Conservation (phyloP, 805 yeast genomes). For the Saturnispora galanensis region DNA sequence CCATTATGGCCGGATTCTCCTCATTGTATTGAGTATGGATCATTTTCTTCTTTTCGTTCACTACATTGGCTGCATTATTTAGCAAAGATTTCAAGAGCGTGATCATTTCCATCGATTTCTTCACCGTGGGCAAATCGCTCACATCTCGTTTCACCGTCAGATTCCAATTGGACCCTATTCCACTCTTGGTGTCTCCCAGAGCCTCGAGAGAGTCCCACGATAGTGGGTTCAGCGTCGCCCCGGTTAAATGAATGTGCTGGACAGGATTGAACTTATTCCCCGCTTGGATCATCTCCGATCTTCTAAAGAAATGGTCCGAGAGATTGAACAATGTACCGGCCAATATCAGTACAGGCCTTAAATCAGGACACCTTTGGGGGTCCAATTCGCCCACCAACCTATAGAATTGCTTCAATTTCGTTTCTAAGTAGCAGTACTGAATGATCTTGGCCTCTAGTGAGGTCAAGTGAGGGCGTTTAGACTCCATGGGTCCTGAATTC, state of each 20-base stretch:
- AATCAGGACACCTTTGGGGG: conserved; percentile 19
- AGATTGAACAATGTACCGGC: conserved; percentile 34
- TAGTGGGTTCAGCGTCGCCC: conserved; percentile 25
- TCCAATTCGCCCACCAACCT: not conserved
- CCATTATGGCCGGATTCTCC: conserved; percentile 15
- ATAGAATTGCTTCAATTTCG: conserved; percentile 33
- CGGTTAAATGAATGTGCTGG: conserved; percentile 31
- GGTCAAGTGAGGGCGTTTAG: conserved; percentile 1
- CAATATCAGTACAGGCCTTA: conserved; percentile 29
- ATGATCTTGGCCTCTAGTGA: conserved; percentile 43
- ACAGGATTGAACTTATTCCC: conserved; percentile 36
- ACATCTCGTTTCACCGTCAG: not conserved
- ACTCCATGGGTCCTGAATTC: too few species aligned
- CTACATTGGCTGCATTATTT: conserved; percentile 22
- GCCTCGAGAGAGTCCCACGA: conserved; percentile 28
- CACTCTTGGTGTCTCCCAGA: conserved; percentile 19
- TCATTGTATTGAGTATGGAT: conserved; percentile 7
- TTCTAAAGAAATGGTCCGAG: conserved; percentile 29
- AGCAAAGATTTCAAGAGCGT: conserved; percentile 21
- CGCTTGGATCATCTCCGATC: conserved; percentile 29
- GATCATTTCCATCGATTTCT: conserved; percentile 20
- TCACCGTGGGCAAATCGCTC: conserved; percentile 18
- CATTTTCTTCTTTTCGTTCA: conserved; percentile 18
- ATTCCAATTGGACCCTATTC: conserved; percentile 7
- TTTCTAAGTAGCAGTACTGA: conserved; percentile 47